phyloP scores from a whole-genome alignment of 2,329 filamentous ascomycete species.

The Ophiosphaerella korrae region DNA sequence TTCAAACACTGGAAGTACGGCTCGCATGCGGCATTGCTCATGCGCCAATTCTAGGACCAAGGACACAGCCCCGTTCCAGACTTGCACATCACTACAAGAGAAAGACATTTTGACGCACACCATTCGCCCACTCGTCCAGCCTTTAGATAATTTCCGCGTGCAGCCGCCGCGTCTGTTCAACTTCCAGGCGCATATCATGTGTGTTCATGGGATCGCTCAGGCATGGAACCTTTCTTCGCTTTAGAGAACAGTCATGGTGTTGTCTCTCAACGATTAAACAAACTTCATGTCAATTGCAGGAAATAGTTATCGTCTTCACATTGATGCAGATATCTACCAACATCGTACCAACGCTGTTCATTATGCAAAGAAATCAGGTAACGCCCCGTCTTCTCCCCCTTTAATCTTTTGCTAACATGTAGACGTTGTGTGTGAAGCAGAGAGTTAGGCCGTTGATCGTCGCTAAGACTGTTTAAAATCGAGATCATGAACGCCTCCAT shows the following conservation, averaged over 20 bases:
- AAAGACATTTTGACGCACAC: too few species aligned
- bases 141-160: neutral
- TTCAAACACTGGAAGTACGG: slow-evolving; percentile 14
- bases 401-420: slow-evolving; percentile 8
- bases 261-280: neutral
- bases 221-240: too few species aligned
- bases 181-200: slow-evolving; percentile 3
- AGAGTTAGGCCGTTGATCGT: slow-evolving; percentile 20
- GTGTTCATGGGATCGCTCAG: neutral
- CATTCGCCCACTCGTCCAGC: too few species aligned
- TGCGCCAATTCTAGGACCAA: slow-evolving; percentile 12
- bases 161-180: neutral
- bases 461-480: slow-evolving; percentile 10
- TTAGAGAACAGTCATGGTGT: neutral
- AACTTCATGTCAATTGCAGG: neutral
- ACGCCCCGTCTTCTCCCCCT: slow-evolving; percentile 26
- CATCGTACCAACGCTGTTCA: slow-evolving; percentile 23
- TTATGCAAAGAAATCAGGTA: slow-evolving; percentile 39
- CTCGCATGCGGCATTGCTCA: slow-evolving; percentile 14
- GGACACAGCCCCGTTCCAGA: slow-evolving; percentile 7
- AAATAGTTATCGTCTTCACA: slow-evolving; percentile 15
- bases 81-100: neutral
- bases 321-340: slow-evolving; percentile 31
- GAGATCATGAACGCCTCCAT: slow-evolving; percentile 24
- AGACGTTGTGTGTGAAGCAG: slow-evolving; percentile 10